These are phyloP conservation scores for Quercus phellos DNA, from an alignment of 331 rosid species.

Conservation along the genomic window DNA sequence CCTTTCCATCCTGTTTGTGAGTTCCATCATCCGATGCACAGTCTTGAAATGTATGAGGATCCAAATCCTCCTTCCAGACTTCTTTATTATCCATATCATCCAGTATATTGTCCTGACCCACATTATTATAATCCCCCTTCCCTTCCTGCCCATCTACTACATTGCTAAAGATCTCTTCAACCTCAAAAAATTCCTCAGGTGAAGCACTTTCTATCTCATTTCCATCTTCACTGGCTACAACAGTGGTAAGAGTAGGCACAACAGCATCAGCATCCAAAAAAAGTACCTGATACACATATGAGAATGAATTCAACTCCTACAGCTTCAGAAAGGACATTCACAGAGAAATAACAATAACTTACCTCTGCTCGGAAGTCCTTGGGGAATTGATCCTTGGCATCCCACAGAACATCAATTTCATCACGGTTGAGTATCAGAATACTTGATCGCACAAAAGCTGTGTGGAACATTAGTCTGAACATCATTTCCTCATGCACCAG, in stretches of 20 bases:
- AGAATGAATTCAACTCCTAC: conserved; percentile 63
- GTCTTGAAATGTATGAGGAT: conserved; percentile 67
- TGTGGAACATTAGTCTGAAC: conserved; percentile 86
- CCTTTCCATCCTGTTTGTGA: conserved; percentile 43
- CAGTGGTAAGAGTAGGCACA: conserved; percentile 75
- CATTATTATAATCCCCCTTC: conserved; percentile 49
- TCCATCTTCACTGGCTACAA: conserved; percentile 54
- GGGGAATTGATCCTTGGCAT: conserved; percentile 79
- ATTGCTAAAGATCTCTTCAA: conserved; percentile 92
- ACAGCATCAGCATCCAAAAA: conserved; percentile 93
- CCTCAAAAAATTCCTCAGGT: conserved; percentile 95
- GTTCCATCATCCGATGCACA: conserved; percentile 58
- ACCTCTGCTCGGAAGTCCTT: conserved; percentile 95
- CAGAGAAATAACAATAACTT: conserved; percentile 38
- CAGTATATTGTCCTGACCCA: conserved; percentile 30
- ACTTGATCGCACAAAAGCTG: conserved; percentile 89
- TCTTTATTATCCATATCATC: conserved; percentile 42
- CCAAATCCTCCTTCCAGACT: conserved; percentile 73
- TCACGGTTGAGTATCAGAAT: conserved; percentile 75
- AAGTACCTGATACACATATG: conserved; percentile 87
- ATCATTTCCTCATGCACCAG: conserved; percentile 67
- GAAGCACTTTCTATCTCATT: conserved; percentile 74
- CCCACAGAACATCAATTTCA: conserved; percentile 84
- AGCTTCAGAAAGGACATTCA: conserved; percentile 29
- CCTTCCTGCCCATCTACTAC: conserved; percentile 71